These are phyloP conservation scores for Diaporthe capsici DNA, from an alignment of 2,329 filamentous ascomycete genomes.

Conservation along the genomic window DNA sequence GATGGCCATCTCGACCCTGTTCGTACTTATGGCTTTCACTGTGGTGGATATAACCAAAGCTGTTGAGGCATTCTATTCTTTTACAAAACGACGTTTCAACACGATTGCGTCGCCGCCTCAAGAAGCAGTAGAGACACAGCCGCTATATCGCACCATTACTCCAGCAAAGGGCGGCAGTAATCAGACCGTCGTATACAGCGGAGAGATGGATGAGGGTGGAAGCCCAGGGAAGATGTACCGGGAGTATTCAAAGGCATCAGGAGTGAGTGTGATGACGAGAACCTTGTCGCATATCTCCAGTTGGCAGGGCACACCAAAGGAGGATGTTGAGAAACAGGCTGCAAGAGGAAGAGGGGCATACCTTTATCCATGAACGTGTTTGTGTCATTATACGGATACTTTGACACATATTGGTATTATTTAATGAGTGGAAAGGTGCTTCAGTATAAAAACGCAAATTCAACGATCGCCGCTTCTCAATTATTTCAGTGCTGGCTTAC, in stretches of 20 bases:
- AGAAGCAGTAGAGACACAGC: background rate
- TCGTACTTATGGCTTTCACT: constrained; percentile 56
- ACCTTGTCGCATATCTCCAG: constrained; percentile 37
- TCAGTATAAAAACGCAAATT: too few species aligned
- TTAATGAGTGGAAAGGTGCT: background rate
- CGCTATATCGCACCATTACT: constrained; percentile 19
- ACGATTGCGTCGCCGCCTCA: background rate
- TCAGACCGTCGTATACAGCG: constrained; percentile 37
- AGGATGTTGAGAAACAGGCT: constrained; percentile 36
- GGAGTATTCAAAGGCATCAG: constrained; percentile 39
- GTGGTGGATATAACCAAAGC: constrained; percentile 52
- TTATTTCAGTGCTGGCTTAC: too few species aligned
- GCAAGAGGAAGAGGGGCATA: background rate
- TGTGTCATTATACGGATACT: too few species aligned
- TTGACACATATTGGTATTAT: background rate
- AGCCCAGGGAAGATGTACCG: constrained; percentile 36
- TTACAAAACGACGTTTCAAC: constrained; percentile 24
- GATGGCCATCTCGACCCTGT: constrained; percentile 54
- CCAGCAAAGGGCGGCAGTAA: constrained; percentile 24
- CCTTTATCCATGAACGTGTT: constrained; percentile 3
- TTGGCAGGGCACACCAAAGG: constrained; percentile 21
- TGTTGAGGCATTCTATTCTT: constrained; percentile 36
- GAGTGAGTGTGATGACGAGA: constrained; percentile 38
- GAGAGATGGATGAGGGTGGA: constrained; percentile 30
- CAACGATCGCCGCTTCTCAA: too few species aligned